Percentiles rank a stretch among this genome's conserved stretches.
Conservation (phyloP, 148 eudicot genomes). For the Cornus florida region DNA sequence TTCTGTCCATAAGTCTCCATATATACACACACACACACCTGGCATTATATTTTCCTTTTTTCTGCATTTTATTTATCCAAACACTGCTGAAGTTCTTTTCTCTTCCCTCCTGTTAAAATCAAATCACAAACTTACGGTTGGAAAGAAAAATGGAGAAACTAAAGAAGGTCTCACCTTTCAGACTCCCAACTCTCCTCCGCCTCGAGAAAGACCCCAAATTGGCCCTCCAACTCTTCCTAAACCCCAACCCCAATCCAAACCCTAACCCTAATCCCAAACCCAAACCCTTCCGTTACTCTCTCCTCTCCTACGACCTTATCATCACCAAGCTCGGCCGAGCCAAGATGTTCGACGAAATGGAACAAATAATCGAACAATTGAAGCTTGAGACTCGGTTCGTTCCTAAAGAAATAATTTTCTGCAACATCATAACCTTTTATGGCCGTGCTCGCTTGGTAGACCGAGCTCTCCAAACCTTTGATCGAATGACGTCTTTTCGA, state of each 20-base stretch:
- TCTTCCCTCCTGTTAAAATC: neutral
- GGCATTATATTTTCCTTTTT: too few species aligned
- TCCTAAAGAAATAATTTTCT: slow-evolving; percentile 64
- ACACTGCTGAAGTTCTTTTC: too few species aligned
- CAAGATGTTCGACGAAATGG: slow-evolving; percentile 65
- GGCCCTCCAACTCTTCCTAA: slow-evolving; percentile 68
- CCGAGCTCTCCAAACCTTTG: slow-evolving; percentile 48
- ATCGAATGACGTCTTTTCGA: slow-evolving; percentile 53
- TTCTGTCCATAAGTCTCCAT: too few species aligned
- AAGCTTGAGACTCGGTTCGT: slow-evolving; percentile 51
- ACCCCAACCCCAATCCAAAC: slow-evolving; percentile 34
- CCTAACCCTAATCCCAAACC: slow-evolving; percentile 44
- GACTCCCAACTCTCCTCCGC: slow-evolving; percentile 62
- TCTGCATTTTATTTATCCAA: too few species aligned
- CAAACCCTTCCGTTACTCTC: slow-evolving; percentile 57
- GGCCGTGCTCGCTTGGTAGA: slow-evolving; percentile 47
- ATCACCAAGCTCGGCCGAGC: slow-evolving; percentile 84
- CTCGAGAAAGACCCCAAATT: slow-evolving; percentile 57
- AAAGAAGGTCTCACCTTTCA: slow-evolving; percentile 51
- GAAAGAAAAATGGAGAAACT: slow-evolving; percentile 36
- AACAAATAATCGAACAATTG: slow-evolving; percentile 41
- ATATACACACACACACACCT: too few species aligned
- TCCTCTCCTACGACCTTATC: slow-evolving; percentile 68
- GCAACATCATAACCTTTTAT: slow-evolving; percentile 59
- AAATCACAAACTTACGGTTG: neutral